Percentiles rank a stretch among this genome's conserved stretches.
Conservation (phyloP, 140 eudicot species). For the Bidens hawaiensis region DNA sequence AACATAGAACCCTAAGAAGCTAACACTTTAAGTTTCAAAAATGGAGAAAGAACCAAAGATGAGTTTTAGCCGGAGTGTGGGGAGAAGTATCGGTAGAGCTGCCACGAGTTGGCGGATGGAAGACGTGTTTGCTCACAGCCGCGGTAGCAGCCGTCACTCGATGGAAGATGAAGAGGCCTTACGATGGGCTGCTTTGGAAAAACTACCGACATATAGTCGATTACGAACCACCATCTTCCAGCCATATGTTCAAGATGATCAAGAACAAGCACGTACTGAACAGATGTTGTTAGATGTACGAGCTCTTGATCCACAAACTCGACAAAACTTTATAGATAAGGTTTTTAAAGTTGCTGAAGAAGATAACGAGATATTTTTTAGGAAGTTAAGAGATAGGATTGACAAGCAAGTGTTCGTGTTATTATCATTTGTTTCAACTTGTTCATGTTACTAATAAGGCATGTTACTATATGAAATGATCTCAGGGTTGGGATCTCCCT, state of each 20-base stretch:
- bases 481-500: conserved; percentile 66
- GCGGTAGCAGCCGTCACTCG: conserved; percentile 36
- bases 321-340: conserved; percentile 38
- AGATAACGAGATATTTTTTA: conserved; percentile 48
- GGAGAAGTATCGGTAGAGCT: conserved; percentile 22
- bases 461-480: not conserved
- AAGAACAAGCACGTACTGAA: conserved; percentile 5
- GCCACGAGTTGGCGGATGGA: conserved; percentile 29
- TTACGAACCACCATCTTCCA: conserved; percentile 48
- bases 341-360: conserved; percentile 52
- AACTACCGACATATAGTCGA: conserved; percentile 54
- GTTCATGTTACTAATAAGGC: not conserved
- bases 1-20: no score
- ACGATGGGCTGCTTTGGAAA: conserved; percentile 75
- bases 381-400: conserved; percentile 45
- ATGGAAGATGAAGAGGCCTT: conserved; percentile 68
- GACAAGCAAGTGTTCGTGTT: conserved; percentile 36
- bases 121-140: conserved; percentile 24
- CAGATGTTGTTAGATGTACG: conserved; percentile 31
- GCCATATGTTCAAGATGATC: conserved; percentile 28
- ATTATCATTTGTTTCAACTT: no score
- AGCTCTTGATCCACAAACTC: conserved; percentile 37
- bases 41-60: conserved; percentile 27
- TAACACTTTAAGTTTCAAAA: no score
- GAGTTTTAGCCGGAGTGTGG: conserved; percentile 16